Evolutionary conservation across 1,284 basidiomycete species (phyloP), one percentile per base, ranked within the genome.

Genomic region (Sporisorium scitamineum): DNA sequence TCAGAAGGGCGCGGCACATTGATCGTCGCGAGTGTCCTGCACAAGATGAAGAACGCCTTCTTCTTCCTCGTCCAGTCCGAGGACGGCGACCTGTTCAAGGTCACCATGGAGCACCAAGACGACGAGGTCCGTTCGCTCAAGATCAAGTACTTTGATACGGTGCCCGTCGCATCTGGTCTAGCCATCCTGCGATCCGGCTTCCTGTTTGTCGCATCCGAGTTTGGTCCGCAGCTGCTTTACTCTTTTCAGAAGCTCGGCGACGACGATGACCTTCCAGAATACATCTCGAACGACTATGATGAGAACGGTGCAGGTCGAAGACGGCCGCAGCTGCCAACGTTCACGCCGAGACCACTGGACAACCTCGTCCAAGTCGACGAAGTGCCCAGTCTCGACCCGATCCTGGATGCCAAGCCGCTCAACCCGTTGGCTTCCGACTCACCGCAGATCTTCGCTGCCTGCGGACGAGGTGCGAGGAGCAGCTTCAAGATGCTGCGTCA

Each of bases 81-180:
- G 54, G 76, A 82, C 26, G 84, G 84, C 34, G 84, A 85, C 55
- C 60, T 85, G 51, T 85, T 84, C 80, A 84, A 84, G 71, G 68
- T 85, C 32, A 83, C 84, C 5, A 80, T 85, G 54, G 84, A 85
- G 44, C 84, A 85, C 47, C 78, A 84, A n/a, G 83, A 80, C 24
- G 84, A 84, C 44, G 80, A 83, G 45, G 75, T 85, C 42, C 59
- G 65, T 24, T 65, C 70, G 13, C 64, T 85, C 39, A 79, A 79
- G 55, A 84, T 85, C 75, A 84, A 84, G 63, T 85, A 85, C 68
- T 85, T 85, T 52, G 84, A 84, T 51, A 85, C 84, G 0, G 83
- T 84, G 18, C 83, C 84, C 0, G 70, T 84, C n/a, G 83, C 83
- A 7, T 63, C 77, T 2, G 70, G 70, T 5, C 70, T 85, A 7